These are phyloP conservation scores for Urochloa ruziziensis DNA, from an alignment of 176 grass and related monocot genomes.

Conservation along the genomic window DNA sequence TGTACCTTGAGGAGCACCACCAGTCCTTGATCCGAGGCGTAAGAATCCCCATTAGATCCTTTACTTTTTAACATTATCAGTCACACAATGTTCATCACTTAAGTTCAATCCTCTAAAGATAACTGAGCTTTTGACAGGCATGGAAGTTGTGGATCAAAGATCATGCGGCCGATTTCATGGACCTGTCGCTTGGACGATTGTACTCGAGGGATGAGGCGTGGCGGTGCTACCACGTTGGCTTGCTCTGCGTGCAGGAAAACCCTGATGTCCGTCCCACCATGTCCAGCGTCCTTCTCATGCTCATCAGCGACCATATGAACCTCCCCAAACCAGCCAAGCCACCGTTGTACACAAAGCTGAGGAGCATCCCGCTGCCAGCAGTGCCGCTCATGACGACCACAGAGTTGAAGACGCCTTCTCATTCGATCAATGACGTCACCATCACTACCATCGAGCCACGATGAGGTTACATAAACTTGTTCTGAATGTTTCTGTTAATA, in stretches of 20 bases:
- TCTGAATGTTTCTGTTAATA: no score
- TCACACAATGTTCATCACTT: no score
- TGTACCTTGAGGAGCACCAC: conserved; percentile 61
- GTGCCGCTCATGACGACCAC: conserved; percentile 27
- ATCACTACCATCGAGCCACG: conserved; percentile 58
- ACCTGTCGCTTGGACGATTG: conserved; percentile 36
- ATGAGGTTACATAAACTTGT: conserved; percentile 7
- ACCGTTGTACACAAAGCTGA: conserved; percentile 35
- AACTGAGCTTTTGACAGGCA: conserved; percentile 34
- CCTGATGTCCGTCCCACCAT: conserved; percentile 72
- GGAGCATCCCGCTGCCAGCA: neutral
- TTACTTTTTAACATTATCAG: neutral
- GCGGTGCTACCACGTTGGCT: conserved; percentile 66
- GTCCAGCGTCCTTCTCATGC: conserved; percentile 68
- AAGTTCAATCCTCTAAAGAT: no score
- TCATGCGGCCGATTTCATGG: conserved; percentile 50
- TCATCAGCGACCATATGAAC: conserved; percentile 66
- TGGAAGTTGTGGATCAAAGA: conserved; percentile 65
- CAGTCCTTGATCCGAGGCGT: conserved; percentile 64
- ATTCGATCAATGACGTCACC: conserved; percentile 66
- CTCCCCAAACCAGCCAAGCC: conserved; percentile 43
- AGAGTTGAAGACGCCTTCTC: conserved; percentile 19
- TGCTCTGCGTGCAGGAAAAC: conserved; percentile 79
- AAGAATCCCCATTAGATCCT: neutral
- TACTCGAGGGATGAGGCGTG: conserved; percentile 47